phyloP scores from a whole-genome alignment of 106 monocot species.

The Allium sativum region DNA sequence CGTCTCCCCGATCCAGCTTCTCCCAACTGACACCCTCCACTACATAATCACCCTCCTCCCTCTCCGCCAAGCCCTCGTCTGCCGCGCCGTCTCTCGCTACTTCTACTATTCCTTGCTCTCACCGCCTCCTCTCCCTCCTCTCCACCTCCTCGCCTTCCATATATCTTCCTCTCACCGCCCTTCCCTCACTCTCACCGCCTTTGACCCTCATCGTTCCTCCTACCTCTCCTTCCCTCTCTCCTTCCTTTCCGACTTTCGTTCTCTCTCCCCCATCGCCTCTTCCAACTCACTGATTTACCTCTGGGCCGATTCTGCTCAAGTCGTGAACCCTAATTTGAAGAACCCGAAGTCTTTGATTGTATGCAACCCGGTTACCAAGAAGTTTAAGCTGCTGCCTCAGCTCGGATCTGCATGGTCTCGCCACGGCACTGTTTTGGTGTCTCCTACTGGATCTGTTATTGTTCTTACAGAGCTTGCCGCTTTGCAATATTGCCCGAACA shows the following conservation, averaged over 20 bases:
- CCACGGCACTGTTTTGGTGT: constrained; percentile 91
- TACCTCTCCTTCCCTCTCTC: constrained; percentile 38
- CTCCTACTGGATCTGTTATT: constrained; percentile 44
- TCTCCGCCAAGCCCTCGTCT: constrained; percentile 39
- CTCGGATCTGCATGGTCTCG: constrained; percentile 98
- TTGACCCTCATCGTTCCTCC: constrained; percentile 24
- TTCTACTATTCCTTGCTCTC: constrained; percentile 36
- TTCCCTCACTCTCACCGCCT: constrained; percentile 20
- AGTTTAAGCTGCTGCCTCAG: constrained; percentile 56
- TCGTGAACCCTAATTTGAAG: not conserved
- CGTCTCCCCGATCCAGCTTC: constrained; percentile 20
- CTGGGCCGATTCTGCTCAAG: constrained; percentile 13
- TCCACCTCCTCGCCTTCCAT: constrained; percentile 55
- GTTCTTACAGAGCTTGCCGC: constrained; percentile 90
- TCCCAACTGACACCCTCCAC: constrained; percentile 57
- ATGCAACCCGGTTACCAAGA: constrained; percentile 76
- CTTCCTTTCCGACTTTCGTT: constrained; percentile 30
- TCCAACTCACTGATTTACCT: constrained; percentile 37
- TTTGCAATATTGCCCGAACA: constrained; percentile 41
- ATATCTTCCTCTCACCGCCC: constrained; percentile 21
- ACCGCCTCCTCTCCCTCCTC: constrained; percentile 32
- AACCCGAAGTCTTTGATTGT: constrained; percentile 52
- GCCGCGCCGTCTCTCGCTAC: constrained; percentile 34
- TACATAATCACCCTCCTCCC: constrained; percentile 42
- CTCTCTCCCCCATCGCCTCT: constrained; percentile 33